Conservation (phyloP, 345 rosid genomes). For the Cardamine chenopodiifolia region DNA sequence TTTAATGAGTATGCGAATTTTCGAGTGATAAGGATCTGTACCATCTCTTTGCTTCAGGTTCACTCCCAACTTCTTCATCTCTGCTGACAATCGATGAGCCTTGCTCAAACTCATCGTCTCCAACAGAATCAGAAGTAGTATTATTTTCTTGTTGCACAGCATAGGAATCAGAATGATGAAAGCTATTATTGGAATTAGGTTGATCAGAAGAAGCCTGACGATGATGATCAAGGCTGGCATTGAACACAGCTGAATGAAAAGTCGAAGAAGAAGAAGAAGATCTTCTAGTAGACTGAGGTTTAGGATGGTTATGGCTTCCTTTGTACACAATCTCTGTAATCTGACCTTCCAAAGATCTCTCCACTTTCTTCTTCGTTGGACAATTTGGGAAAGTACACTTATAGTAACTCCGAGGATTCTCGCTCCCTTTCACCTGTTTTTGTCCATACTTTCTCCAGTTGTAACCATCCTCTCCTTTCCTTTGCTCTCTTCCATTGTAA, state of each 20-base stretch:
- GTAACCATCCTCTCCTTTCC: slow-evolving; percentile 86
- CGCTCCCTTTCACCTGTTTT: slow-evolving; percentile 96
- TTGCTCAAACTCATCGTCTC: slow-evolving; percentile 78
- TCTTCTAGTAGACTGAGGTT: slow-evolving; percentile 73
- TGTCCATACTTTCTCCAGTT: slow-evolving; percentile 98
- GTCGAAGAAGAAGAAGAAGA: slow-evolving; percentile 54
- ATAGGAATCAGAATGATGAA: slow-evolving; percentile 51
- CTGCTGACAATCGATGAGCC: slow-evolving; percentile 65
- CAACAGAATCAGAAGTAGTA: slow-evolving; percentile 70
- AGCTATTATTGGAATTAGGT: slow-evolving; percentile 35
- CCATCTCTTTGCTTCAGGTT: slow-evolving; percentile 82
- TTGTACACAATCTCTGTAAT: slow-evolving; percentile 92
- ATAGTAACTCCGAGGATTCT: slow-evolving; percentile 93
- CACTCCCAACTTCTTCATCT: slow-evolving; percentile 69
- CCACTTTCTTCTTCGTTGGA: slow-evolving; percentile 93
- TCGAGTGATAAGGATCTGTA: slow-evolving; percentile 35
- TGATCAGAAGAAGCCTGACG: slow-evolving; percentile 35
- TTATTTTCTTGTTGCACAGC: slow-evolving; percentile 64
- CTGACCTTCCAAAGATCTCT: slow-evolving; percentile 83
- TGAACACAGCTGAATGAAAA: slow-evolving; percentile 43
- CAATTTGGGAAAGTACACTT: slow-evolving; percentile 87
- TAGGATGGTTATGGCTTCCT: slow-evolving; percentile 92
- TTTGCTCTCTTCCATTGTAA: slow-evolving; percentile 53
- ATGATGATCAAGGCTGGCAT: slow-evolving; percentile 34
- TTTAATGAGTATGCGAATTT: neutral